Evolutionary conservation across 1,284 basidiomycete genomes (phyloP), one percentile per base, ranked within the genome.

Genomic region (Fistulinella cinereoalba): DNA sequence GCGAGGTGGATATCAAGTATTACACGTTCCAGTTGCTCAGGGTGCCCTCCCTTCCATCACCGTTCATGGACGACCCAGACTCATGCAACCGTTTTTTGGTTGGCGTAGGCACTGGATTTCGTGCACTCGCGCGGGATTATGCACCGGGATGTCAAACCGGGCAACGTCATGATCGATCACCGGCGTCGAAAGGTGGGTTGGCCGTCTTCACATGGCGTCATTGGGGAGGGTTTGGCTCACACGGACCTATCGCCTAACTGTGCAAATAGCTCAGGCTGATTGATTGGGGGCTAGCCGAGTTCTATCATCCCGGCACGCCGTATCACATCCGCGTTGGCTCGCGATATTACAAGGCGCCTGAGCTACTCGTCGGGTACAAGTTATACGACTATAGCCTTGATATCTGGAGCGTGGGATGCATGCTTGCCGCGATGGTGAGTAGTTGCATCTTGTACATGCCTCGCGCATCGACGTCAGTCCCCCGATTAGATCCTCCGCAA

Each of bases 271-370:
- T 93, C 41, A 80, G 90, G 21, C 70, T 94, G 48, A 94, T 94
- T 58, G 92, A 95, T 71, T 95, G 92, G 92, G 92, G 92, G 46
- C 71, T 95, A 24, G 92, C 92, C 40, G 92, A 95, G 65, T 95
- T 94, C 70, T 95, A 94, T 66, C 90, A 92, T 59, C 89, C 90
- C 3, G 80, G 81, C 43, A 88, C 85, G 24, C 84, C 92, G 53
- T 92, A 92, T 70, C 92, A 93, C 59, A 88, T 92, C 49, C 82
- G 91, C 12, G 92, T 94, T 9, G 92, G 89, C n/a, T 89, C 87
- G 42, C 76, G 91, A 50, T 92, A 92, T 71, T 94, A 89, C 75
- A 94, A 94, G 66, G 88, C 86, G 0, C 92, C 92, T 6, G 92
- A 95, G 61, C 71, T 95, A 39, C 74, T 95, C 25, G 89, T 93